Percentiles rank a stretch among this genome's conserved stretches.
Conservation (phyloP, 768 basidiomycete genomes). For the Kwoniella newhampshirensis region DNA sequence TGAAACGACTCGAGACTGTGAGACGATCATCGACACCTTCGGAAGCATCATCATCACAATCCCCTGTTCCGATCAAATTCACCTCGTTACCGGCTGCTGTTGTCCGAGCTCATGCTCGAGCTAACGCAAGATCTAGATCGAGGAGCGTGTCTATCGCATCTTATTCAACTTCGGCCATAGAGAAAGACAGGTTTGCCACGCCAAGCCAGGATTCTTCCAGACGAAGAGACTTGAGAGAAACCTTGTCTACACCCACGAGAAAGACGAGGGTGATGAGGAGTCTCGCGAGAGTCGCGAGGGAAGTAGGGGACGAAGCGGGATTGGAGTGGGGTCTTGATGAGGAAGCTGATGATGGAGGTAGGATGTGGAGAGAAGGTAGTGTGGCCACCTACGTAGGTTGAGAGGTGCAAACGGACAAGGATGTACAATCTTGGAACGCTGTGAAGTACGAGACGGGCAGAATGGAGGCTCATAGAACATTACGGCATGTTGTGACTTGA, state of each 20-base stretch:
- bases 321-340: conserved; percentile 46
- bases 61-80: neutral
- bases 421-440: no score
- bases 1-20: conserved; percentile 1
- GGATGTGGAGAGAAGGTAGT: conserved; percentile 36
- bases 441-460: no score
- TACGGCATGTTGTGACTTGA: no score
- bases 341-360: conserved; percentile 27
- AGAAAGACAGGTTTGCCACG: neutral
- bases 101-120: neutral
- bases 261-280: conserved; percentile 20
- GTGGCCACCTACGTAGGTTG: conserved; percentile 13
- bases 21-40: neutral
- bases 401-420: no score
- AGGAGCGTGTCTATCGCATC: neutral
- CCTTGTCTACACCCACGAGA: conserved; percentile 8
- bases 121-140: neutral
- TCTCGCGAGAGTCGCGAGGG: conserved; percentile 23
- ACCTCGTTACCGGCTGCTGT: neutral
- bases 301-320: conserved; percentile 30
- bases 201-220: neutral
- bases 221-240: neutral
- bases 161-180: neutral
- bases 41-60: neutral
- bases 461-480: no score